Percentiles rank a stretch among this genome's conserved stretches.
Conservation (phyloP, 176 grass and related monocot species). For the Chrysopogon serrulatus region DNA sequence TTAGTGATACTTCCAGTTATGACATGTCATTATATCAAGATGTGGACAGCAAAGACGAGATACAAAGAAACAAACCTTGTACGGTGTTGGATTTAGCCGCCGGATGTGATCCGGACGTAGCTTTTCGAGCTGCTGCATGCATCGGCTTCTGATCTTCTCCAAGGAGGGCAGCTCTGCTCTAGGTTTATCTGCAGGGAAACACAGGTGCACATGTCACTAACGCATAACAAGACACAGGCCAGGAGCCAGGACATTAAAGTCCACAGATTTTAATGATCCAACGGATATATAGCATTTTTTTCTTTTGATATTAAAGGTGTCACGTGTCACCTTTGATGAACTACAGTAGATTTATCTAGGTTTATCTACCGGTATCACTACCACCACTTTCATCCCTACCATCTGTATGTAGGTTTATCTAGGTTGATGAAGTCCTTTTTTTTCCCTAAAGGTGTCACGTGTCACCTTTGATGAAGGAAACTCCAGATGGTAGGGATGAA, state of each 20-base stretch:
- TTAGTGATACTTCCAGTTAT: background rate
- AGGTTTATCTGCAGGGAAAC: constrained; percentile 46
- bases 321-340: no score
- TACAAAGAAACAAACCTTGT: constrained; percentile 56
- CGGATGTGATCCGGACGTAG: constrained; percentile 86
- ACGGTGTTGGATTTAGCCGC: constrained; percentile 93
- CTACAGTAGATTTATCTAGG: no score
- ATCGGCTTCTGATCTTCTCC: constrained; percentile 67
- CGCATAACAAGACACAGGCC: background rate
- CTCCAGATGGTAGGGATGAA: background rate
- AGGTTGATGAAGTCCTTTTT: no score
- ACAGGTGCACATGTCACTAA: background rate
- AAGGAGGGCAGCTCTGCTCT: constrained; percentile 81
- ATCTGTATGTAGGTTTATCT: no score
- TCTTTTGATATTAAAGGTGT: background rate
- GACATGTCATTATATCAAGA: background rate
- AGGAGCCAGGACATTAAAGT: background rate
- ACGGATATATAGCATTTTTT: background rate
- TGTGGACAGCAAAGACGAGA: background rate
- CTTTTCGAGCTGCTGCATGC: constrained; percentile 87
- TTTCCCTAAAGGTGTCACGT: no score
- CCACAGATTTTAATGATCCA: background rate
- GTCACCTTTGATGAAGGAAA: background rate
- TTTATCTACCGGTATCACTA: no score
- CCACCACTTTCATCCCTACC: no score